These are phyloP conservation scores for Logfia minima DNA, from an alignment of 129 eudicot species.

Conservation along the genomic window DNA sequence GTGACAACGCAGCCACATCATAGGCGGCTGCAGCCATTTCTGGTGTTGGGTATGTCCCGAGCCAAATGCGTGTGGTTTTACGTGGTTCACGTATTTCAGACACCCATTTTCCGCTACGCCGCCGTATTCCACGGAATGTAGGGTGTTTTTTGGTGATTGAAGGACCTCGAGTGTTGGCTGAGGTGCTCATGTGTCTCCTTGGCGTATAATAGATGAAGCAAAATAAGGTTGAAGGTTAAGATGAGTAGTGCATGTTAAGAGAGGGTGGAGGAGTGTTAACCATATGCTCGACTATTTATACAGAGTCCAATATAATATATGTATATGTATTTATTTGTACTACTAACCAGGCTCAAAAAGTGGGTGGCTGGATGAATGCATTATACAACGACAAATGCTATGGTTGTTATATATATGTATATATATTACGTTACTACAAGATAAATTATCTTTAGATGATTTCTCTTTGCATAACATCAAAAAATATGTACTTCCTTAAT, in stretches of 20 bases:
- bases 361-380: no score
- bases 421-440: no score
- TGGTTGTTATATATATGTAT: no score
- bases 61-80: constrained; percentile 41
- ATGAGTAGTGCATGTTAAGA: no score
- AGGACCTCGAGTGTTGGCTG: constrained; percentile 16
- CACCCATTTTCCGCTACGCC: constrained; percentile 46
- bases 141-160: constrained; percentile 36
- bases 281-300: neutral
- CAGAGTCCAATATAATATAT: neutral
- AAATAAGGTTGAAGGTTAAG: neutral
- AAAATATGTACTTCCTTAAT: no score
- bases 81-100: constrained; percentile 42
- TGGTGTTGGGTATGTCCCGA: constrained; percentile 41
- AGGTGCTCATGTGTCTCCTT: constrained; percentile 15
- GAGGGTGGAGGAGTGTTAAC: neutral
- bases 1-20: constrained; percentile 45
- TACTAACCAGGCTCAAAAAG: neutral
- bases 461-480: no score
- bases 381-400: no score
- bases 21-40: constrained; percentile 49
- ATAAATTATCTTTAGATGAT: no score
- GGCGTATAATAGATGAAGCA: neutral
- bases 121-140: constrained; percentile 26
- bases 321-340: neutral